phyloP scores from a whole-genome alignment of 1,284 basidiomycete species.

The Neonothopanus nambi region DNA sequence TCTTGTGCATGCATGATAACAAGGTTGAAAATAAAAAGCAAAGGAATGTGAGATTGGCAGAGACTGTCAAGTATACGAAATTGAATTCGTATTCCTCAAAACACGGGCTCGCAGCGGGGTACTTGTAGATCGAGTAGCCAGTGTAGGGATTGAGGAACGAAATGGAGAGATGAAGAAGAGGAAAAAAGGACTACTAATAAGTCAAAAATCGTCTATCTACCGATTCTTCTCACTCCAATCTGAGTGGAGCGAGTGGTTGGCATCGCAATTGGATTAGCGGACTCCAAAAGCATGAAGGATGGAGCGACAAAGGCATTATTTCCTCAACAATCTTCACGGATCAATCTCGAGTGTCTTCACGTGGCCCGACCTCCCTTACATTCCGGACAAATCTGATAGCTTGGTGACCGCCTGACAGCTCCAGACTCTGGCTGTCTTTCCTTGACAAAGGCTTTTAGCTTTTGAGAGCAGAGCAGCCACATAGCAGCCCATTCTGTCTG shows the following conservation, averaged over 20 bases:
- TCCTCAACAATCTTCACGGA: too few relatives aligned
- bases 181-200: conserved; percentile 21
- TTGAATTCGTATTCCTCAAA: background rate
- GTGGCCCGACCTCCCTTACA: too few relatives aligned
- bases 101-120: background rate
- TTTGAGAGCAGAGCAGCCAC: too few relatives aligned
- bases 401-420: too few relatives aligned
- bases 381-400: too few relatives aligned
- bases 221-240: conserved; percentile 11
- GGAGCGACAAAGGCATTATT: too few relatives aligned
- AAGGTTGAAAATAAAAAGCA: conserved; percentile 19
- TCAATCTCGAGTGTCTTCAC: too few relatives aligned
- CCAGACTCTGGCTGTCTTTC: too few relatives aligned
- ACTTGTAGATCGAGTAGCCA: background rate
- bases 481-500: too few relatives aligned
- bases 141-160: too few relatives aligned
- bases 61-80: background rate
- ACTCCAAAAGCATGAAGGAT: background rate
- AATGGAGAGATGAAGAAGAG: conserved; percentile 11
- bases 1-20: conserved; percentile 18
- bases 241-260: conserved; percentile 9
- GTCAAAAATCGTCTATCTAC: too few relatives aligned
- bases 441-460: too few relatives aligned
- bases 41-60: conserved; percentile 20
- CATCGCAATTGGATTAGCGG: conserved; percentile 6